Base-by-base conservation (phyloP, 2,329 filamentous ascomycete genomes). In the Colletotrichum musicola region DNA sequence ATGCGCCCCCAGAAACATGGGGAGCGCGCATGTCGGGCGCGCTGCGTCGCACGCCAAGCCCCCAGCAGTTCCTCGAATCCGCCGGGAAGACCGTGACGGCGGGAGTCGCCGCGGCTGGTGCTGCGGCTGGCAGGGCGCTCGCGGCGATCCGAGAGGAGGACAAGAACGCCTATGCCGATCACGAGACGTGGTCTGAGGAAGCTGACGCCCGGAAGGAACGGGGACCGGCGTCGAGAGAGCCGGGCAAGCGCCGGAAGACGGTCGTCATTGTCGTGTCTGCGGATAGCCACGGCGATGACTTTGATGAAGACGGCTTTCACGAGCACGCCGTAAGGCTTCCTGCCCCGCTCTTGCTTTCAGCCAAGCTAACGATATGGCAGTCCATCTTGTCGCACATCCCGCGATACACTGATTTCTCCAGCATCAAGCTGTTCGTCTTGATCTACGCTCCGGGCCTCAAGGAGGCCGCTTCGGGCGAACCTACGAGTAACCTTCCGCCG, bases 131-230 rank as follows among this genome's bases (percentile, higher is more conserved):
- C 49, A 94, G 92, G 70, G 94, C 94, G 27, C 83, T 98, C 72
- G 91, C 91, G 62, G 91, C 93, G 16, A 96, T 97, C 72, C 88
- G 92, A 63, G 93, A 97, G 77, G 94, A 97, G 76, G 93, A 95
- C 76, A 90, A 89, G 76, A 88, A 89, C 70, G 92, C 92, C 59
- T 96, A 92, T 78, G 90, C 90, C 71, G 95, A 98, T 78, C 93
- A 96, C 80, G 92, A 93, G 77, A 90, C 93, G 60, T 98, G 95
- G 95, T 94, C 92, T 14, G 94, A 98, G 79, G 95, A 98, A 81
- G 93, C 92, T 22, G 91, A 93, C 74, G 87, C 92, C 56, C 89
- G 92, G 75, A 83, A 83, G 73, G 82, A 85, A 62, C 83, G 82
- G 62, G 72, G 76, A 67, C 73, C 82, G 44, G 74, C 77, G 68